phyloP scores from a whole-genome alignment of 495 filamentous ascomycete species.

The Talaromyces trachyspermus region DNA sequence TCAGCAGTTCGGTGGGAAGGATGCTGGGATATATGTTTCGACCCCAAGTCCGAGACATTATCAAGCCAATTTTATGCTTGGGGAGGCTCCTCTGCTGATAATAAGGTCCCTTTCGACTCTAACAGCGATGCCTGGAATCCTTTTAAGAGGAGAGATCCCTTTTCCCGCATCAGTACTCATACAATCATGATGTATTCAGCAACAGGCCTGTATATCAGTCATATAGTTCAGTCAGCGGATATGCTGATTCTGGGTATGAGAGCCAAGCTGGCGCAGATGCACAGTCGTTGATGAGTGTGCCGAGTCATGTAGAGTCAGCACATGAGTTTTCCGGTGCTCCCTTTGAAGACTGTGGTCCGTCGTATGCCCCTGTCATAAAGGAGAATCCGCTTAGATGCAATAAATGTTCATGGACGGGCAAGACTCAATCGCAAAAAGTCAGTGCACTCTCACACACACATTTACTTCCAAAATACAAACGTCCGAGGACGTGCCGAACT shows the following conservation, averaged over 20 bases:
- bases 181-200: no score
- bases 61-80: no score
- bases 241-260: not conserved
- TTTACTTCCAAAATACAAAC: not conserved
- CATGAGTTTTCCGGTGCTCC: not conserved
- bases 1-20: not conserved
- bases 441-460: not conserved
- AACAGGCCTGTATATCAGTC: not conserved
- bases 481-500: not conserved
- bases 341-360: not conserved
- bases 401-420: conserved; percentile 16
- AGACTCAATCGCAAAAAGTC: conserved; percentile 3
- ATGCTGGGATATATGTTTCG: not conserved
- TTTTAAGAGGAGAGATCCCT: not conserved
- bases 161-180: not conserved
- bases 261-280: not conserved
- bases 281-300: not conserved
- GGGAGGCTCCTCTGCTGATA: no score
- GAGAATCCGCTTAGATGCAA: conserved; percentile 18
- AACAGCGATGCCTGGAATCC: not conserved
- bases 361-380: not conserved
- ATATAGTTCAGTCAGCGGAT: not conserved
- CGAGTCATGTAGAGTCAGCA: not conserved
- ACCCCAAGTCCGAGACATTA: no score
- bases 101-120: not conserved